A percentile compares a stretch with the other conserved stretches of the same genome.
Conservation (phyloP, 257 asterid genomes). For the Oldenlandia corymbosa region DNA sequence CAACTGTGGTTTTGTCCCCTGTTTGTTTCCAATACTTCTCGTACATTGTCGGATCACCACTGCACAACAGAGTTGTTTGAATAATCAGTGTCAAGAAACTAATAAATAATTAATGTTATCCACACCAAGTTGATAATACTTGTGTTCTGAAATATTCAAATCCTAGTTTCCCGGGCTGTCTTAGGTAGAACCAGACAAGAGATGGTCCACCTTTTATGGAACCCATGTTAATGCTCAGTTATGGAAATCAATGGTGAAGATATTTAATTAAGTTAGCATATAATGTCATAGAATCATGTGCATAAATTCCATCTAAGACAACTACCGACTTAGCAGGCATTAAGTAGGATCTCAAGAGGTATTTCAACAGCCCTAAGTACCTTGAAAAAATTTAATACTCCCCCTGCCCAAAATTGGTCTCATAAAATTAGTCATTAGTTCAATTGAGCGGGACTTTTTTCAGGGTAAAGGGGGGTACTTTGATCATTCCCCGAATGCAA, state of each 20-base stretch:
- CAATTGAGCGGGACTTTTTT: too few species aligned
- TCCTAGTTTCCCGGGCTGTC: neutral
- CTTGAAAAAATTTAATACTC: too few species aligned
- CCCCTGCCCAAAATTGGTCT: too few species aligned
- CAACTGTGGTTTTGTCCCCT: slow-evolving; percentile 62
- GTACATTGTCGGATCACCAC: slow-evolving; percentile 98
- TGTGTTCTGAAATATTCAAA: neutral
- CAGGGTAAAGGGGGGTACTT: too few species aligned
- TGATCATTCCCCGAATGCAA: too few species aligned
- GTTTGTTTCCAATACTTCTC: slow-evolving; percentile 66
- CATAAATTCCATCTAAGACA: neutral
- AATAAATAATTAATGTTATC: too few species aligned
- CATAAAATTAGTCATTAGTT: too few species aligned
- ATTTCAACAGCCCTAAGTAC: too few species aligned
- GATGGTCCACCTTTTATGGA: slow-evolving; percentile 5
- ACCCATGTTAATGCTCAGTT: slow-evolving; percentile 1
- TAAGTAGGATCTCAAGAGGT: neutral
- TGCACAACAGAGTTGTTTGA: slow-evolving; percentile 16
- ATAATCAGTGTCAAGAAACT: neutral
- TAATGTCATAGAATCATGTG: slow-evolving; percentile 34
- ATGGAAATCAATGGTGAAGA: neutral
- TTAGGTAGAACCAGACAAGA: neutral
- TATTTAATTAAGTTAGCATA: slow-evolving; percentile 12
- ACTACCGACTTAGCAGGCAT: neutral
- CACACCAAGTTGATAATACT: neutral